phyloP scores from a whole-genome alignment of 257 asterid genomes.

The Nicotiana attenuata region DNA sequence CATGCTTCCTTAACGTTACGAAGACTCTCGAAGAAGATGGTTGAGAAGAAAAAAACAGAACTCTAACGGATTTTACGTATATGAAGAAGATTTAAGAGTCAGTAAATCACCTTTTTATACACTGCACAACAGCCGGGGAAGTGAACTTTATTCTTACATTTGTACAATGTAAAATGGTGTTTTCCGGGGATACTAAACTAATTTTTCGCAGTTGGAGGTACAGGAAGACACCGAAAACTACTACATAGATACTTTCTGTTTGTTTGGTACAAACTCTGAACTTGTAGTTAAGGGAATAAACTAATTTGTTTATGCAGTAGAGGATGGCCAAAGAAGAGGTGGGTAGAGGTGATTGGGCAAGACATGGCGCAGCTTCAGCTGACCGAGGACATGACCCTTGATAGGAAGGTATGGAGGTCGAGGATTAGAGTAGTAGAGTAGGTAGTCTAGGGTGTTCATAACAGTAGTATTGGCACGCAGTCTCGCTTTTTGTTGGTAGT shows the following conservation, averaged over 20 bases:
- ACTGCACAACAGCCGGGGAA: neutral
- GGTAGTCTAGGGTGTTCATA: too few relatives aligned
- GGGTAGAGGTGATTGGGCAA: too few relatives aligned
- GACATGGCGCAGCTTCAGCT: too few relatives aligned
- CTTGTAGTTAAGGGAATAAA: neutral
- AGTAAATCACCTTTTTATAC: neutral
- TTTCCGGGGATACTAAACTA: neutral
- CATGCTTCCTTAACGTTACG: neutral
- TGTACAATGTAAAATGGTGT: neutral
- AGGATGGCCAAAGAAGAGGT: too few relatives aligned
- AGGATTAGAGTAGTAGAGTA: too few relatives aligned
- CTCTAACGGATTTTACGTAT: neutral
- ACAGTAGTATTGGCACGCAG: too few relatives aligned
- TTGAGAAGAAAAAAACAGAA: neutral
- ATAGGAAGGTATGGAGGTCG: too few relatives aligned
- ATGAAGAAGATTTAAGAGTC: neutral
- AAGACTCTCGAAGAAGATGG: neutral
- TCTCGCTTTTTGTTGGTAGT: too few relatives aligned
- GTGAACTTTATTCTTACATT: neutral
- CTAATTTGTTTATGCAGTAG: neutral
- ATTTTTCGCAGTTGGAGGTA: neutral
- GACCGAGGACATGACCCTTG: too few relatives aligned
- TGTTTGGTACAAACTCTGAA: neutral
- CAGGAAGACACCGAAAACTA: neutral
- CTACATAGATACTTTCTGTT: neutral